A percentile compares a stretch with the other conserved stretches of the same genome.
Evolutionary conservation across 345 rosid genomes (phyloP).

Genomic region (Schrenkiella parvula): DNA sequence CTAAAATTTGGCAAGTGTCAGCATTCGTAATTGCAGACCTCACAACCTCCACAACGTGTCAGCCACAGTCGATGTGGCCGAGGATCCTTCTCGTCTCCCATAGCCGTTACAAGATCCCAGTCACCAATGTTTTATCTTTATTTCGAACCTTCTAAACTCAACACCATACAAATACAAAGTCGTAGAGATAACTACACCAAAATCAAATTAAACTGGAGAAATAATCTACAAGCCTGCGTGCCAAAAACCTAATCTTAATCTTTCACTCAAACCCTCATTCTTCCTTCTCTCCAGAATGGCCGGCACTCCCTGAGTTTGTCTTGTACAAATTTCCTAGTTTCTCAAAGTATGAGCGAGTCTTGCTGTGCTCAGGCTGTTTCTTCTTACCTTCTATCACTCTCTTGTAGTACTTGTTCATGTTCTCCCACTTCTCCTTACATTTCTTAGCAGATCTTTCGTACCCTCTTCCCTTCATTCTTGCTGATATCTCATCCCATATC

Average conservation of each 20-base stretch:
- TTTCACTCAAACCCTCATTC: slow-evolving; percentile 4
- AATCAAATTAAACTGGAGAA: slow-evolving; percentile 13
- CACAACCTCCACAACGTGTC: slow-evolving; percentile 27
- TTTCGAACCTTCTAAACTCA: slow-evolving; percentile 29
- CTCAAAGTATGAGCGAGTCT: slow-evolving; percentile 48
- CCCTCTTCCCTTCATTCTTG: slow-evolving; percentile 50
- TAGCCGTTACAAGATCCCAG: slow-evolving; percentile 27
- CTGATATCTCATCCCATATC: slow-evolving; percentile 71
- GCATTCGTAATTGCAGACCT: slow-evolving; percentile 18
- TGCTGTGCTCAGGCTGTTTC: slow-evolving; percentile 44
- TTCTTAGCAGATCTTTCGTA: slow-evolving; percentile 56
- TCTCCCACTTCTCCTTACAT: slow-evolving; percentile 89
- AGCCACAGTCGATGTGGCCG: slow-evolving; percentile 44
- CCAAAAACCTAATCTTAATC: slow-evolving; percentile 5
- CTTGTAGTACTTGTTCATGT: slow-evolving; percentile 68
- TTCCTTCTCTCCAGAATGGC: slow-evolving; percentile 6
- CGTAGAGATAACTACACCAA: slow-evolving; percentile 17
- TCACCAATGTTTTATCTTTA: slow-evolving; percentile 15
- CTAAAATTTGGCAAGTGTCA: slow-evolving; percentile 32
- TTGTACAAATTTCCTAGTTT: slow-evolving; percentile 46
- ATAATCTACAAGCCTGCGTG: slow-evolving; percentile 22
- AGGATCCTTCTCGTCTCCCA: slow-evolving; percentile 35
- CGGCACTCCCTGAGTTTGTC: slow-evolving; percentile 25
- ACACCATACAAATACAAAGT: slow-evolving; percentile 9
- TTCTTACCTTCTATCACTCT: slow-evolving; percentile 42